Base-by-base conservation (phyloP, 1,284 basidiomycete species). In the Ganoderma resinaceum region DNA sequence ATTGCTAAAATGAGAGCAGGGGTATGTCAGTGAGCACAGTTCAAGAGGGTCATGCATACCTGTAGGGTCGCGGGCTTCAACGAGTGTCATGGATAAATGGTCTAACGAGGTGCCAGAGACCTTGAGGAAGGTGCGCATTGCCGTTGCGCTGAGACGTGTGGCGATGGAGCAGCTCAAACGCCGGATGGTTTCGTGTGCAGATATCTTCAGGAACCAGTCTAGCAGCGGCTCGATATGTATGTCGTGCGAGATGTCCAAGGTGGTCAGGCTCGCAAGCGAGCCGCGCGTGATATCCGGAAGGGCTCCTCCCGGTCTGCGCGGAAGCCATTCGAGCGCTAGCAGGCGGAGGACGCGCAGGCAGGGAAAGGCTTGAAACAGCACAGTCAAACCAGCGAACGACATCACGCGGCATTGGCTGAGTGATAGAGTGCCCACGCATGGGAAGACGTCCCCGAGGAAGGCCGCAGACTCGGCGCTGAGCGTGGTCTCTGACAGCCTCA, bases 31-130 rank as follows among this genome's bases (percentile, higher is more conserved):
- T 35, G 20, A 29, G 16, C 18, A 7, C 29, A 23, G 18, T 40
- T 16, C 23, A 29, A 7, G 1, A 62, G 29, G 14, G 37, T 8
- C 35, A n/a, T 16, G 70, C 74, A 14, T 59, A 76, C 76, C 71
- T 49, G 75, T 74, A 2, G 75, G 71, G 49, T 76, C 74, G 9
- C 70, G 69, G 3, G 74, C 68, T 31, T 75, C 73, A 4, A 70
- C 67, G 23, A 77, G 74, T 0, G 72, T 74, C 26, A 77, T 71
- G 12, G 55, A 53, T 6, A 77, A 66, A 18, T 71, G 31, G 43
- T 70, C 63, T 1, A 77, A 64, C 7, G 62, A 55, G 20, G 71
- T n/a, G 1, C 76, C 75, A 18, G 72, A 35, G 2, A 72, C 70
- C 11, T 67, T 57, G 29, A 77, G 63, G 35, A 77, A 65, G 26